Conservation (phyloP, 108 stramenopile genomes). For the Discostella stelligeroides region DNA sequence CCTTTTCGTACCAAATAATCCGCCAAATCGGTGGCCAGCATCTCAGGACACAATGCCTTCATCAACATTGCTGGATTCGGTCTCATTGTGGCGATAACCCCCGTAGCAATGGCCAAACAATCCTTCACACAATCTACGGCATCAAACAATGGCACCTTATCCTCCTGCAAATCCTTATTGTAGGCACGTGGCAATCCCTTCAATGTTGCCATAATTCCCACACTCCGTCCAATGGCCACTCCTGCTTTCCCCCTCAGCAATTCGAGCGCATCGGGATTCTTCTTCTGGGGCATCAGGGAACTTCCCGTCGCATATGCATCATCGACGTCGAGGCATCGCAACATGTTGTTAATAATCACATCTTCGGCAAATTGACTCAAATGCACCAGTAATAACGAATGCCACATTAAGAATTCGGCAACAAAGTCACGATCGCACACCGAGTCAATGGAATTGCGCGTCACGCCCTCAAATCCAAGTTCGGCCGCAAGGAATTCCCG, state of each 20-base stretch:
- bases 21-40: constrained; percentile 99
- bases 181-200: constrained; percentile 98
- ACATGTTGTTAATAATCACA: constrained; percentile 95
- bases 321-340: constrained; percentile 90
- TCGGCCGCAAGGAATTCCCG: constrained; percentile 90
- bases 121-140: constrained; percentile 94
- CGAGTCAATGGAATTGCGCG: constrained; percentile 94
- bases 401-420: constrained; percentile 98
- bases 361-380: constrained; percentile 98
- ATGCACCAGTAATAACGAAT: constrained; percentile 88
- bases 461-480: constrained; percentile 93
- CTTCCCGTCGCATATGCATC: constrained; percentile 99
- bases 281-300: constrained; percentile 99
- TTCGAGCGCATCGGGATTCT: constrained; percentile 99
- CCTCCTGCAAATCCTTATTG: constrained; percentile 99
- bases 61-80: constrained; percentile 87
- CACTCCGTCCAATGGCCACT: constrained; percentile 88
- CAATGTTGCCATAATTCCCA: constrained; percentile 92
- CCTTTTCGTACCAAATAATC: constrained; percentile 99
- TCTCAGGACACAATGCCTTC: constrained; percentile 93
- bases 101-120: constrained; percentile 95
- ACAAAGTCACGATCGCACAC: constrained; percentile 99
- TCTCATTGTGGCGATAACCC: constrained; percentile 94
- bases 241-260: constrained; percentile 98
- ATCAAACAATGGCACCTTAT: constrained; percentile 97